A percentile compares a stretch with the other conserved stretches of the same genome.
Conservation (phyloP, 2,329 filamentous ascomycete species). For the Bipolaris oryzae region DNA sequence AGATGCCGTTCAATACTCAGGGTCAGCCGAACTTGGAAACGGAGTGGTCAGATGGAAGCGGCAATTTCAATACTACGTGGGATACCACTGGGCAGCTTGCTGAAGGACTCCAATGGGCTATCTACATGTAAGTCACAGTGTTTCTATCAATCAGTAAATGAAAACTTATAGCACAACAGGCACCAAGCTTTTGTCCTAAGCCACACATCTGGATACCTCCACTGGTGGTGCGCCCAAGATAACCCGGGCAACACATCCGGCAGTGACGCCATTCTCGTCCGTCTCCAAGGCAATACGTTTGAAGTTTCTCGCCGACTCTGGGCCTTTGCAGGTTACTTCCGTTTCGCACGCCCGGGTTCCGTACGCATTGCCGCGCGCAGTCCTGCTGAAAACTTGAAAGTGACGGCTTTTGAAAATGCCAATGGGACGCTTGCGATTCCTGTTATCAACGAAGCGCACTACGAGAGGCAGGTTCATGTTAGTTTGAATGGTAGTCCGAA, state of each 20-base stretch:
- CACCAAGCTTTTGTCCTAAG: constrained; percentile 14
- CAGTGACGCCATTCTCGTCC: constrained; percentile 20
- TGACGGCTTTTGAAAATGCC: constrained; percentile 33
- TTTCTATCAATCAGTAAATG: constrained; percentile 26
- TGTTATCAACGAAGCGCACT: constrained; percentile 38
- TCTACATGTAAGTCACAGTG: constrained; percentile 49
- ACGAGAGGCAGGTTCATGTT: constrained; percentile 11
- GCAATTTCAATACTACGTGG: constrained; percentile 48
- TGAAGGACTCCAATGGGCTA: constrained; percentile 62
- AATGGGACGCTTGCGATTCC: constrained; percentile 38
- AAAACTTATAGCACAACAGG: constrained; percentile 27
- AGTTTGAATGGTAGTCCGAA: neutral
- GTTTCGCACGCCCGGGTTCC: constrained; percentile 47
- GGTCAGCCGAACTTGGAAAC: constrained; percentile 57
- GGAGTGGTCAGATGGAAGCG: constrained; percentile 55
- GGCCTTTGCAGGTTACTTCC: constrained; percentile 47
- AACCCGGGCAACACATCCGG: constrained; percentile 34
- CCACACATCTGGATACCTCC: constrained; percentile 55
- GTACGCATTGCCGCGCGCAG: constrained; percentile 40
- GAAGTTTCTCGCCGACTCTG: constrained; percentile 43
- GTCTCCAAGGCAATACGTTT: constrained; percentile 34
- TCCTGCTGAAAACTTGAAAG: constrained; percentile 27
- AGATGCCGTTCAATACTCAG: constrained; percentile 48
- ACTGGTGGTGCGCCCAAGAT: constrained; percentile 55
- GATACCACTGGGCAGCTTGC: constrained; percentile 53